phyloP scores from a whole-genome alignment of 257 asterid species.

The Solanum medicagineum region DNA sequence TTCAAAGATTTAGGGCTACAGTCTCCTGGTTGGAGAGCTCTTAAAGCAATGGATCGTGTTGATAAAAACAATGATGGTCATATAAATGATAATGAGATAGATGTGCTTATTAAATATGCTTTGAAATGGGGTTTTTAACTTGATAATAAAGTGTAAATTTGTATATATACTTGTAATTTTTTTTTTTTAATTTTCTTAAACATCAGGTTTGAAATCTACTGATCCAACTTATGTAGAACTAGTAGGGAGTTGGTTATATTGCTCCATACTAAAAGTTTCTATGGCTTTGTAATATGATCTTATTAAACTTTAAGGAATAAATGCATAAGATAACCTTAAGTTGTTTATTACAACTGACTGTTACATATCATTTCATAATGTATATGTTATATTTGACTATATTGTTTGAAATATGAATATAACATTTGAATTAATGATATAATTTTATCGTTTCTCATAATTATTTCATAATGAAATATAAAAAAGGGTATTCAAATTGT shows the following conservation, averaged over 20 bases:
- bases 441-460: no score
- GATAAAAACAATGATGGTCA: conserved; percentile 4
- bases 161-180: background rate
- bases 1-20: background rate
- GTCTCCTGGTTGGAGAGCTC: conserved; percentile 1
- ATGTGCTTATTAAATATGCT: background rate
- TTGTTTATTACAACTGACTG: background rate
- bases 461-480: no score
- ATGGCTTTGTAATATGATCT: background rate
- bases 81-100: background rate
- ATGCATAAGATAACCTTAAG: background rate
- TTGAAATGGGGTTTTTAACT: background rate
- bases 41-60: background rate
- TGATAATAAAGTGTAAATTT: background rate
- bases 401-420: no score
- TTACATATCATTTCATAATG: background rate
- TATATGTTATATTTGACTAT: no score
- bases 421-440: no score
- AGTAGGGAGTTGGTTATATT: background rate
- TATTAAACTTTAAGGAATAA: background rate
- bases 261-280: background rate
- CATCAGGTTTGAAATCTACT: background rate
- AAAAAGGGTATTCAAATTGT: no score
- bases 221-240: background rate
- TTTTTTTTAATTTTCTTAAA: background rate